Evolutionary conservation across 371 early-diverging fungal species (phyloP).

Genomic region (Parasitella parasitica): DNA sequence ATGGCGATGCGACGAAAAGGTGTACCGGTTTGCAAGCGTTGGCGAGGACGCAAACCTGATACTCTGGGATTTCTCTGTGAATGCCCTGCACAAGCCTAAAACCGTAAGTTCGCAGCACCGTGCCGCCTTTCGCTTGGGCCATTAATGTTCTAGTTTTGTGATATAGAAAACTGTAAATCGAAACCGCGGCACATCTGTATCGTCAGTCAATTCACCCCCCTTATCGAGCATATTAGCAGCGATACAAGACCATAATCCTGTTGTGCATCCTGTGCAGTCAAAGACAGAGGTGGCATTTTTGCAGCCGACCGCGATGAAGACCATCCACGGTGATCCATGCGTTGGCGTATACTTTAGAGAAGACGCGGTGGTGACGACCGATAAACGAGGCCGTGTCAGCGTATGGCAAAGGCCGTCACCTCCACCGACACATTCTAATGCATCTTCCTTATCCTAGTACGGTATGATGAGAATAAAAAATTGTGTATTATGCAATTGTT

Average conservation of each 20-base stretch:
- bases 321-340: conserved; percentile 75
- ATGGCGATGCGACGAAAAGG: conserved; percentile 78
- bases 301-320: conserved; percentile 76
- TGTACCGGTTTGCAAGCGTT: conserved; percentile 88
- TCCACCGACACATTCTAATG: neutral
- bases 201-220: conserved; percentile 31
- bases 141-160: neutral
- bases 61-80: conserved; percentile 91
- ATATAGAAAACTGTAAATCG: conserved; percentile 26
- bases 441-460: neutral
- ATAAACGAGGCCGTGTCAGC: conserved; percentile 77
- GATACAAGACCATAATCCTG: conserved; percentile 22
- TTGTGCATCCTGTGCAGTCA: conserved; percentile 63
- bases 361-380: conserved; percentile 81
- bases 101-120: too few species aligned
- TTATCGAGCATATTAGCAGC: conserved; percentile 23
- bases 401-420: conserved; percentile 79
- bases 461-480: too few species aligned
- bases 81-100: conserved; percentile 73
- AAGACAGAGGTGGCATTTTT: conserved; percentile 75
- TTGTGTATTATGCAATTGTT: too few species aligned
- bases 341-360: conserved; percentile 77
- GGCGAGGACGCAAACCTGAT: conserved; percentile 87
- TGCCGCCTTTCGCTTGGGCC: too few species aligned
- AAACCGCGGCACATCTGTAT: conserved; percentile 43